Evolutionary conservation across 495 filamentous ascomycete genomes (phyloP).

Genomic region (Hyaloscypha bicolor): DNA sequence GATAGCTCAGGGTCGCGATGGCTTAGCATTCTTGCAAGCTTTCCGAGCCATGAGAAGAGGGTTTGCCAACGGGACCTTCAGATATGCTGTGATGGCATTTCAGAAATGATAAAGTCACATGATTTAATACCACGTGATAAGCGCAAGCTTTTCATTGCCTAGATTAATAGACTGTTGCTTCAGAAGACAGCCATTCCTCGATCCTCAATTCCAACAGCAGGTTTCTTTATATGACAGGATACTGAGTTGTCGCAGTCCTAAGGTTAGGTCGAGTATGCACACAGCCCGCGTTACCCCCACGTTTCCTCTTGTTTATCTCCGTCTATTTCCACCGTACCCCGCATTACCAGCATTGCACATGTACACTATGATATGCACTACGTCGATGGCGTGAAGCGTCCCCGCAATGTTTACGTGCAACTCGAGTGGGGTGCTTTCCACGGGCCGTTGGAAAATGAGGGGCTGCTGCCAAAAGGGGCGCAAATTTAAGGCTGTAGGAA

Average conservation of each 20-base stretch:
- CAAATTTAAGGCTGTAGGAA: too few species aligned
- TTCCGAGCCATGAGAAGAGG: constrained; percentile 62
- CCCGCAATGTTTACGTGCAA: background rate
- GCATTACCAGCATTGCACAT: background rate
- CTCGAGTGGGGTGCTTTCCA: background rate
- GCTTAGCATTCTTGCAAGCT: constrained; percentile 58
- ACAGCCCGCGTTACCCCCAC: background rate
- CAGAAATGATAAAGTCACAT: constrained; percentile 39
- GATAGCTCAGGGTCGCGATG: constrained; percentile 57
- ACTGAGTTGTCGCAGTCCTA: background rate
- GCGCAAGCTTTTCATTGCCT: background rate
- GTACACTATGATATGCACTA: background rate
- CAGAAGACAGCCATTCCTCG: background rate
- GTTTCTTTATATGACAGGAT: background rate
- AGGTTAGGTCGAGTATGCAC: background rate
- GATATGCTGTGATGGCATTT: constrained; percentile 60
- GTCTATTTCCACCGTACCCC: background rate
- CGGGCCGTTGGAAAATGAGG: background rate
- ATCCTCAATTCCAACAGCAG: too few species aligned
- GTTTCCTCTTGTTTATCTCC: background rate
- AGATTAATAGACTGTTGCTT: background rate
- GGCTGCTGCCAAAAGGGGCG: too few species aligned
- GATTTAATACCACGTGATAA: background rate
- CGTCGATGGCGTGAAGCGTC: background rate
- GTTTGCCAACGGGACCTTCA: constrained; percentile 57